phyloP scores from a whole-genome alignment of 805 yeast genomes.

The Saccharomycopsis capsularis region DNA sequence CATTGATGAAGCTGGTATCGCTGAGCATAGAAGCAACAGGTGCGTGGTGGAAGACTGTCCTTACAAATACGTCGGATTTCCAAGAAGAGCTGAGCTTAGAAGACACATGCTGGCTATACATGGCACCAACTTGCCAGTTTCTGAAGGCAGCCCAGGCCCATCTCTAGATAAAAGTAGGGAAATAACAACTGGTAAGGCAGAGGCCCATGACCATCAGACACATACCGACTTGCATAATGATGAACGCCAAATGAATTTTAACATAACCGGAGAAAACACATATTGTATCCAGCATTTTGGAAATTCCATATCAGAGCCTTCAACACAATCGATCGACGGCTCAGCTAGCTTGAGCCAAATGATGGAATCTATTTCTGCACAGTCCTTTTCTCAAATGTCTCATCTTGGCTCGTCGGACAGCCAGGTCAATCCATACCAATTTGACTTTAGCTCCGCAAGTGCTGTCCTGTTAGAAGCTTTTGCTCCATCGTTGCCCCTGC shows the following conservation, averaged over 20 bases:
- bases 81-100: constrained; percentile 41
- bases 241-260: no score
- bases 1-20: constrained; percentile 32
- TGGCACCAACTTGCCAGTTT: constrained; percentile 2
- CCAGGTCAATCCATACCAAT: background rate
- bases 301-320: no score
- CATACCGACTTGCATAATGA: no score
- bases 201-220: no score
- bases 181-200: no score
- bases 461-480: background rate
- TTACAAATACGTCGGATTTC: constrained; percentile 43
- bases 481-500: background rate
- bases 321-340: no score
- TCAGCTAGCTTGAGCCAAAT: no score
- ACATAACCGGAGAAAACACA: no score
- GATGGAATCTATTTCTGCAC: no score
- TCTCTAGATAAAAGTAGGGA: no score
- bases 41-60: constrained; percentile 43
- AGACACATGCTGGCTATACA: constrained; percentile 47
- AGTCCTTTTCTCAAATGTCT: background rate
- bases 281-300: no score
- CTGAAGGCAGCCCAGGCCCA: background rate
- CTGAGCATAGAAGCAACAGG: constrained; percentile 35
- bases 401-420: background rate
- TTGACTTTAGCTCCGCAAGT: background rate